Evolutionary conservation across 2,329 filamentous ascomycete genomes (phyloP).

Genomic region (Ophiosphaerella korrae): DNA sequence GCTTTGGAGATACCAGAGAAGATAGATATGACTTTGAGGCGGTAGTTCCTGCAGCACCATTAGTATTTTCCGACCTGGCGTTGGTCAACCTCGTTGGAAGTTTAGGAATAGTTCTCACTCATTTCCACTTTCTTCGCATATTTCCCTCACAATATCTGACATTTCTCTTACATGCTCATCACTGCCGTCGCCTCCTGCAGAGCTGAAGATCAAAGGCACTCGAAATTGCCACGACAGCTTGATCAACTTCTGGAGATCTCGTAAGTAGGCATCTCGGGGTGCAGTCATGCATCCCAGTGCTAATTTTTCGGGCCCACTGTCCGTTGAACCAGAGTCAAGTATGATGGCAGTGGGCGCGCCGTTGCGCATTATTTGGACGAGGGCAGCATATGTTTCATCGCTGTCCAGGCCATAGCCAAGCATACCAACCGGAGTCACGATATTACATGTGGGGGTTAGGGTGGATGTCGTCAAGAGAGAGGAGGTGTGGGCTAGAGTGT

Average conservation of each 20-base stretch:
- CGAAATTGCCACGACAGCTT: conserved; percentile 9
- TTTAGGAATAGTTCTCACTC: not conserved
- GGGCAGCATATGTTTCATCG: conserved; percentile 17
- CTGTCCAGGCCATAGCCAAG: conserved; percentile 56
- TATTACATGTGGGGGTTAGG: conserved; percentile 27
- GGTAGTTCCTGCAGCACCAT: conserved; percentile 12
- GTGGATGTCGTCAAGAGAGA: not conserved
- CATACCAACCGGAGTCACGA: conserved; percentile 57
- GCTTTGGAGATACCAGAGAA: conserved; percentile 35
- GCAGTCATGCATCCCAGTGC: conserved; percentile 23
- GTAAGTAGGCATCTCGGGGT: conserved; percentile 19
- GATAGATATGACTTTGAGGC: conserved; percentile 20
- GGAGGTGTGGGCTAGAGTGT: no score
- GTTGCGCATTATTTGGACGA: conserved; percentile 9
- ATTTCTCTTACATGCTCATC: conserved; percentile 30
- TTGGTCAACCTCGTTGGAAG: not conserved
- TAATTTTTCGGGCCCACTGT: conserved; percentile 30
- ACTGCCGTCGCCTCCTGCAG: conserved; percentile 28
- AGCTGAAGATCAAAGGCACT: conserved; percentile 27
- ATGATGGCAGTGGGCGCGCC: conserved; percentile 27
- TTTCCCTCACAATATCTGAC: conserved; percentile 18
- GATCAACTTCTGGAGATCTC: conserved; percentile 27
- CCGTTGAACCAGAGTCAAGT: conserved; percentile 32
- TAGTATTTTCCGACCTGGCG: no score
- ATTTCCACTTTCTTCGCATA: conserved; percentile 3